Evolutionary conservation across 768 basidiomycete genomes (phyloP).

Genomic region (Gymnopilus dilepis): DNA sequence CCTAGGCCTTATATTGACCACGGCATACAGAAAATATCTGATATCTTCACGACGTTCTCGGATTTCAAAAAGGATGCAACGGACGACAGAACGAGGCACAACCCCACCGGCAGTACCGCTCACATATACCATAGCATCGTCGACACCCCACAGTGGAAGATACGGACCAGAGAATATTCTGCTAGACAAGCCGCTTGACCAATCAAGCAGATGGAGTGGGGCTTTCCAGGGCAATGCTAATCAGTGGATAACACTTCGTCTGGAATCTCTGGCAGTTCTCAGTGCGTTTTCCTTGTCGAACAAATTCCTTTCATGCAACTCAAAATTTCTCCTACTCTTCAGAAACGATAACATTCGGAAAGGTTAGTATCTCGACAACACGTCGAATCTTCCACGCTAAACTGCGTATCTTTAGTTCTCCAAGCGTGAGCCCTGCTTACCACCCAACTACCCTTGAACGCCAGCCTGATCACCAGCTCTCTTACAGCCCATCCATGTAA

Average conservation of each 20-base stretch:
- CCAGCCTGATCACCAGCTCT: constrained; percentile 5
- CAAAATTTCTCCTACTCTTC: not conserved
- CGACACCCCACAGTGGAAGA: constrained; percentile 73
- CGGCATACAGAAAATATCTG: too few relatives aligned
- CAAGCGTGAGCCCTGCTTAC: constrained; percentile 40
- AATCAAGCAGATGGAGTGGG: constrained; percentile 78
- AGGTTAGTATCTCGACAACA: constrained; percentile 49
- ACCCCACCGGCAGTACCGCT: constrained; percentile 35
- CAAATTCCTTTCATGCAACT: not conserved
- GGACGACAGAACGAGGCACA: not conserved
- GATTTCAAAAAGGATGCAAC: not conserved
- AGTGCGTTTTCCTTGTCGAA: constrained; percentile 53
- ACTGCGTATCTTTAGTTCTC: constrained; percentile 37
- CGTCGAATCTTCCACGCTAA: constrained; percentile 15
- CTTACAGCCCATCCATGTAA: constrained; percentile 80
- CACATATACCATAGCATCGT: constrained; percentile 58
- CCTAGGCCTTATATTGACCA: too few relatives aligned
- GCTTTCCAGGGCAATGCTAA: constrained; percentile 60
- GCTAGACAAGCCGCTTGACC: constrained; percentile 65
- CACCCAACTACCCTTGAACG: constrained; percentile 1
- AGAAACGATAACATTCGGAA: constrained; percentile 84
- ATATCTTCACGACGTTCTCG: too few relatives aligned
- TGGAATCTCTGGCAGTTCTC: constrained; percentile 65
- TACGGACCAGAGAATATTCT: constrained; percentile 76
- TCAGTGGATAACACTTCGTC: constrained; percentile 74